Conservation (phyloP, 225 moss, liverwort and hornwort genomes). For the Climacium dendroides region DNA sequence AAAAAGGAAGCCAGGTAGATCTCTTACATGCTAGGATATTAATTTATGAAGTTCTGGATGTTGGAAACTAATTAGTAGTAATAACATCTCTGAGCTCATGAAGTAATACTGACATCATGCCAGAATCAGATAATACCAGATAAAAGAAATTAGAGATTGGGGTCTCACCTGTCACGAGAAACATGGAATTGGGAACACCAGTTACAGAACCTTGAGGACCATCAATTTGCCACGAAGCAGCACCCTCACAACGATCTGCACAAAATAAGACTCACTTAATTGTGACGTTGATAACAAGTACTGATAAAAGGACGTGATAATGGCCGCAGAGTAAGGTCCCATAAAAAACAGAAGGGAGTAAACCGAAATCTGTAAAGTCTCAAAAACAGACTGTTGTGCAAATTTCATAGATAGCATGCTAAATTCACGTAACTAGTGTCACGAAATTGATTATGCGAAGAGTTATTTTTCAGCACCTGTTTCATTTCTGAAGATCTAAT, state of each 20-base stretch:
- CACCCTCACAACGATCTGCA: constrained; percentile 42
- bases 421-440: neutral
- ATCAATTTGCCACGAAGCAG: constrained; percentile 82
- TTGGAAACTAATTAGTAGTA: neutral
- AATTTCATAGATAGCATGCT: neutral
- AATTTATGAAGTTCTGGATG: neutral
- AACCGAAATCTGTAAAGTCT: neutral
- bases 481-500: neutral
- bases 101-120: neutral
- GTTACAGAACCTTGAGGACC: constrained; percentile 49
- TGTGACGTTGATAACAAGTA: neutral
- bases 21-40: neutral
- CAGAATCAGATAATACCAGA: neutral
- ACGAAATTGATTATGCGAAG: neutral
- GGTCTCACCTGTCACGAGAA: constrained; percentile 51
- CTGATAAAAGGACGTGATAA: neutral
- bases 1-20: neutral
- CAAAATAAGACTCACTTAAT: neutral
- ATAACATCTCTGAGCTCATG: neutral
- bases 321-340: neutral
- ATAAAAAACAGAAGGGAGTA: neutral
- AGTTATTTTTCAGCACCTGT: neutral
- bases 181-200: constrained; percentile 78
- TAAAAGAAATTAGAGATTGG: neutral
- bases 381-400: neutral